Evolutionary conservation across 306 rosid species (phyloP), one percentile per base, ranked within the genome.

Genomic region (Casuarina cunninghamiana): DNA sequence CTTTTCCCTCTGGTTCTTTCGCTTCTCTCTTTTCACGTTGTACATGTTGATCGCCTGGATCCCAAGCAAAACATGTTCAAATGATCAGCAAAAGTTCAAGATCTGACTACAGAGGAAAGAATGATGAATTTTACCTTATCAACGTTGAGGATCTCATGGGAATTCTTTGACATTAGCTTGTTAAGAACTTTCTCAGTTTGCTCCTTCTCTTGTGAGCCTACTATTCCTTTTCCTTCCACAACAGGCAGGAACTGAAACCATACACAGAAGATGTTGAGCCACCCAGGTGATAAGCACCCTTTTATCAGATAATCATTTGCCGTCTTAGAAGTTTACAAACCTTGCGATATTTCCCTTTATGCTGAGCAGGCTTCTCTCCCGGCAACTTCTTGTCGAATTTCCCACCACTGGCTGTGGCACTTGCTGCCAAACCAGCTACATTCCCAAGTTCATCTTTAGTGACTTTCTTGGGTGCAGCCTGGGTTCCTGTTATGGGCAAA

Each of bases 321-420:
- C 61, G 19, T 38, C 45, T 15, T 75, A 43, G 46, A 65, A 26
- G 79, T 54, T n/a, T 17, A 69, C 75, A 72, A 21, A 93, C 98
- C 99, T 93, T 95, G 77, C 98, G 90, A 77, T 82, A 83, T 88
- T 93, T 95, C 84, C 97, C 97, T 82, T 86, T 44, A 77, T 95
- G 96, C 76, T 86, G 84, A 6, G 90, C 83, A 75, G 94, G 90
- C 84, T 88, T 95, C 85, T 95, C 98, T 10, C 99, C 99, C 0
- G 86, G 75, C 74, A 95, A 83, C 83, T 90, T 95, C 86, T 90
- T 93, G 84, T 95, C 99, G 79, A 93, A 95, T 76, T 95, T 95
- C 46, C 99, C 99, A 62, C 97, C 98, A 69, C 98, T 95, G 60
- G 97, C 98, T 10, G 97, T 93, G 38, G 99, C 83, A 71, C 91